Percentiles rank a stretch among this genome's conserved stretches.
phyloP scores from a whole-genome alignment of 192 early-diverging fungal species.

The Rhizophagus sp. region DNA sequence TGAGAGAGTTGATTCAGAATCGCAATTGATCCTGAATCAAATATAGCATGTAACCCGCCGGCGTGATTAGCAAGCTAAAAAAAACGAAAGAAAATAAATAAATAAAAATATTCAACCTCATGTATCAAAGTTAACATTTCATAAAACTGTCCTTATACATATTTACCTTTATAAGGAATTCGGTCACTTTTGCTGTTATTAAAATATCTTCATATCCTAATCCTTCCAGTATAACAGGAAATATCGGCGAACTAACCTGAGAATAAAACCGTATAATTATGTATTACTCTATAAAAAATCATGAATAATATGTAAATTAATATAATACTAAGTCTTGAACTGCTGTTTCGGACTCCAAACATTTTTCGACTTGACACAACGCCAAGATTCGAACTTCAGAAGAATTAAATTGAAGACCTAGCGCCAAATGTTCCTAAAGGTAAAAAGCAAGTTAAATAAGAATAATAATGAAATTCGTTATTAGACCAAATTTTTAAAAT shows the following conservation, averaged over 20 bases:
- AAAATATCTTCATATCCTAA: conserved; percentile 38
- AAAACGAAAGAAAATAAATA: too few relatives aligned
- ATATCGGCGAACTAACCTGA: conserved; percentile 38
- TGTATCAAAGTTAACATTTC: not conserved
- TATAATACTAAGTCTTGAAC: conserved; percentile 36
- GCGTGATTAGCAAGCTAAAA: conserved; percentile 29
- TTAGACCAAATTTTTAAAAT: not conserved
- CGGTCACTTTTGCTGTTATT: conserved; percentile 34
- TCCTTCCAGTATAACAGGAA: conserved; percentile 33
- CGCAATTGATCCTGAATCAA: conserved; percentile 24
- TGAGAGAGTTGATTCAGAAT: conserved; percentile 22
- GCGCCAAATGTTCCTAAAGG: conserved; percentile 32
- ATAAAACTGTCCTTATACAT: not conserved
- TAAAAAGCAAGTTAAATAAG: not conserved
- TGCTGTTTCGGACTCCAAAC: conserved; percentile 29
- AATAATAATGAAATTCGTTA: not conserved
- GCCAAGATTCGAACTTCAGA: conserved; percentile 44
- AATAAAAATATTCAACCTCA: not conserved
- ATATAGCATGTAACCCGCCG: conserved; percentile 28
- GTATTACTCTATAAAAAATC: too few relatives aligned
- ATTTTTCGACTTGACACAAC: conserved; percentile 49
- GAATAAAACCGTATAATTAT: not conserved
- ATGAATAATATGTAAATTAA: not conserved
- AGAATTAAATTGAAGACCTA: conserved; percentile 38
- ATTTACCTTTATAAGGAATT: conserved; percentile 40